A percentile compares a stretch with the other conserved stretches of the same genome.
phyloP scores from a whole-genome alignment of 306 rosid genomes.

The Pyrus pyrifolia region DNA sequence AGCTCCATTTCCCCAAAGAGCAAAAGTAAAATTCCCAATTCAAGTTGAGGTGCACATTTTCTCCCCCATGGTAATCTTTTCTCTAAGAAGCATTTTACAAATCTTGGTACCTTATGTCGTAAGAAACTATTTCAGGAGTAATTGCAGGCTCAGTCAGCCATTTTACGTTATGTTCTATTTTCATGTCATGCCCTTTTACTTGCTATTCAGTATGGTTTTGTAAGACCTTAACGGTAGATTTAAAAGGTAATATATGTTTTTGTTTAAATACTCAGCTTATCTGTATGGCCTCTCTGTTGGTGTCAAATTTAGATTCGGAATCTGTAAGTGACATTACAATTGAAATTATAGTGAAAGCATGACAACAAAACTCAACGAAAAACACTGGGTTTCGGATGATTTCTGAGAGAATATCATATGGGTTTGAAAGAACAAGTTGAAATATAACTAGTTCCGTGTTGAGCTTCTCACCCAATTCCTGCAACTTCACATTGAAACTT shows the following conservation, averaged over 20 bases:
- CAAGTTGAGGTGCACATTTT: slow-evolving; percentile 8
- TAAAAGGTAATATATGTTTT: neutral
- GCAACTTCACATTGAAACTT: slow-evolving; percentile 43
- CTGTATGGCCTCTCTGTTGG: neutral
- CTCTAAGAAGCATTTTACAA: slow-evolving; percentile 12
- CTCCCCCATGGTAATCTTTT: neutral
- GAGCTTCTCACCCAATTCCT: slow-evolving; percentile 20
- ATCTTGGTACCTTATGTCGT: slow-evolving; percentile 25
- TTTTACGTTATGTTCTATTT: neutral
- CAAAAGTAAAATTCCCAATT: slow-evolving; percentile 34
- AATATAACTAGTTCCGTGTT: slow-evolving; percentile 21
- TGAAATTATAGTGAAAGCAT: neutral
- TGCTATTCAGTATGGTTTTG: neutral
- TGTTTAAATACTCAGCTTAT: neutral
- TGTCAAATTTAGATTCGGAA: neutral
- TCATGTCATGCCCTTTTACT: neutral
- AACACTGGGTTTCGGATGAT: slow-evolving; percentile 34
- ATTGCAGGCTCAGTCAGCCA: neutral
- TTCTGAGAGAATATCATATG: slow-evolving; percentile 29
- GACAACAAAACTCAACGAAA: slow-evolving; percentile 24
- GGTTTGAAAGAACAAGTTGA: slow-evolving; percentile 31
- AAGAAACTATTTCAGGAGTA: neutral
- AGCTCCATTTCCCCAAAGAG: slow-evolving; percentile 84
- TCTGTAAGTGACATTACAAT: neutral
- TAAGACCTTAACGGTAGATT: neutral